Percentiles rank a stretch among this genome's conserved stretches.
phyloP scores from a whole-genome alignment of 1,284 basidiomycete species.

The Cystobasidium sp. region DNA sequence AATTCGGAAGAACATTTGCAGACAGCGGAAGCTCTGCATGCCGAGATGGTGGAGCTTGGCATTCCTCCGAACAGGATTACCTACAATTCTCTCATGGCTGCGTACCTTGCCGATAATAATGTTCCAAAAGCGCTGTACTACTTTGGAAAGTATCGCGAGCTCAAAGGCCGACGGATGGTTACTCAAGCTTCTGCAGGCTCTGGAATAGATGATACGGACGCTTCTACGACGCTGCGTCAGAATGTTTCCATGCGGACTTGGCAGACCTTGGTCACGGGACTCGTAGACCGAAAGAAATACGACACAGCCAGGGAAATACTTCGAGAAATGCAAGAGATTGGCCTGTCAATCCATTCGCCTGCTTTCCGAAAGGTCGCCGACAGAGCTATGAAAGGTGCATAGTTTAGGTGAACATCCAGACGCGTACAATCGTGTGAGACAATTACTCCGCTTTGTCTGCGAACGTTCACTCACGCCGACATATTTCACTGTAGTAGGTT shows the following conservation, averaged over 20 bases:
- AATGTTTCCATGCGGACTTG: conserved; percentile 35
- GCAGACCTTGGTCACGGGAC: conserved; percentile 34
- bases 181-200: not conserved
- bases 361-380: conserved; percentile 24
- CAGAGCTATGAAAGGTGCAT: not conserved
- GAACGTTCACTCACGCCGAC: too few species aligned
- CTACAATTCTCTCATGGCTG: conserved; percentile 40
- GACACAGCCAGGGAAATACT: conserved; percentile 7
- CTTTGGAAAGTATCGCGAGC: conserved; percentile 16
- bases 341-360: conserved; percentile 14
- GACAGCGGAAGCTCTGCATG: conserved; percentile 24
- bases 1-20: conserved; percentile 12
- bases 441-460: not conserved
- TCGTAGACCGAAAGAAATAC: conserved; percentile 23
- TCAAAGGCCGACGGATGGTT: conserved; percentile 12
- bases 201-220: not conserved
- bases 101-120: conserved; percentile 20
- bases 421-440: not conserved
- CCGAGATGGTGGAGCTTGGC: conserved; percentile 21
- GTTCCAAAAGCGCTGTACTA: conserved; percentile 20
- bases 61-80: conserved; percentile 39
- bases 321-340: conserved; percentile 34
- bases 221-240: not conserved
- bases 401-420: not conserved
- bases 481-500: too few species aligned